Evolutionary conservation across 2,329 filamentous ascomycete species (phyloP).

Genomic region (Penicillium sp.): DNA sequence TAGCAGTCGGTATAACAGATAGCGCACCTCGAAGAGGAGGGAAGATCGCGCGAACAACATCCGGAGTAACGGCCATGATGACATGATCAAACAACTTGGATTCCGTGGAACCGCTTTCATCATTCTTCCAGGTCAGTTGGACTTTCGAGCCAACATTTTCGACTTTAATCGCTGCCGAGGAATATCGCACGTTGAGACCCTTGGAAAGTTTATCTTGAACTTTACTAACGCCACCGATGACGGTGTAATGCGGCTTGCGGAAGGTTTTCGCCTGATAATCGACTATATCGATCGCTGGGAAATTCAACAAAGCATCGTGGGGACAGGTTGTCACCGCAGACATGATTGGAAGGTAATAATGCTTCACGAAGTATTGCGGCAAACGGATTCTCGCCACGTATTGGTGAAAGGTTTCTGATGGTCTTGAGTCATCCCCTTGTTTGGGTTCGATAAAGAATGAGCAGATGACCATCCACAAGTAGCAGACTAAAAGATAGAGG

Average conservation of each 20-base stretch:
- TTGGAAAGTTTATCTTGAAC: slow-evolving; percentile 50
- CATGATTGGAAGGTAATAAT: slow-evolving; percentile 57
- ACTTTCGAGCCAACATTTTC: slow-evolving; percentile 15
- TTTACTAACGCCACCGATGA: slow-evolving; percentile 50
- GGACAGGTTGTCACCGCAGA: slow-evolving; percentile 58
- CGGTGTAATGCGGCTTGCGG: slow-evolving; percentile 53
- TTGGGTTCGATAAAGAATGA: slow-evolving; percentile 51
- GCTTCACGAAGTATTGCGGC: slow-evolving; percentile 48
- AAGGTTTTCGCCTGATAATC: slow-evolving; percentile 52
- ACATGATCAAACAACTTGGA: slow-evolving; percentile 52
- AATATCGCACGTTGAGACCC: slow-evolving; percentile 46
- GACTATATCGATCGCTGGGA: slow-evolving; percentile 55
- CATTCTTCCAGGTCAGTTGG: slow-evolving; percentile 19
- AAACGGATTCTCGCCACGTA: slow-evolving; percentile 55
- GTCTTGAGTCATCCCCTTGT: slow-evolving; percentile 9
- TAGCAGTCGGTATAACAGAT: slow-evolving; percentile 48
- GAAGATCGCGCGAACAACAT: slow-evolving; percentile 53
- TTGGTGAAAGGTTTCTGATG: slow-evolving; percentile 48
- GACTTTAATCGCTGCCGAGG: slow-evolving; percentile 25
- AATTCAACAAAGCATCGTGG: slow-evolving; percentile 51
- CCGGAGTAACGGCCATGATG: slow-evolving; percentile 56
- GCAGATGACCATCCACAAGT: slow-evolving; percentile 56
- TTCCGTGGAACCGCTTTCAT: slow-evolving; percentile 10
- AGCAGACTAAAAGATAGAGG: slow-evolving; percentile 49
- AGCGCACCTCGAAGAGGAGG: slow-evolving; percentile 42